phyloP scores from a whole-genome alignment of 129 eudicot genomes.

The Lonicera japonica region DNA sequence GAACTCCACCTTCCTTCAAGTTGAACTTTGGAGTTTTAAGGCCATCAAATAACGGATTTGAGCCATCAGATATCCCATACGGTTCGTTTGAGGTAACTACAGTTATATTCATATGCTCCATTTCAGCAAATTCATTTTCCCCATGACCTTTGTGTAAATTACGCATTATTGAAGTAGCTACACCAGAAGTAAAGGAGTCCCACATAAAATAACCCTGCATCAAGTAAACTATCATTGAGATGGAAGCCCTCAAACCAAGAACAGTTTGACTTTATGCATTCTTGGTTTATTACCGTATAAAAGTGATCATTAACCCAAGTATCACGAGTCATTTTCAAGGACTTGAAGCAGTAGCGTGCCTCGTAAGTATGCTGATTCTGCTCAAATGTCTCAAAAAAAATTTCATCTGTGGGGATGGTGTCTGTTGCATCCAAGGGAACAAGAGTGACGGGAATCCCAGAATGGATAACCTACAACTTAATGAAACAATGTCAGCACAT shows the following conservation, averaged over 20 bases:
- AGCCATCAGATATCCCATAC: conserved; percentile 68
- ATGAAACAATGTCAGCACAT: not conserved
- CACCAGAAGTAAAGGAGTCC: conserved; percentile 74
- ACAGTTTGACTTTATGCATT: not conserved
- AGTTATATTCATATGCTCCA: conserved; percentile 78
- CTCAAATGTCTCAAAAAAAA: conserved; percentile 54
- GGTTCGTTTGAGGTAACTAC: conserved; percentile 80
- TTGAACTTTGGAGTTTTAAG: conserved; percentile 41
- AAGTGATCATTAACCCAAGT: conserved; percentile 39
- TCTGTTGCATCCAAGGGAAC: conserved; percentile 89
- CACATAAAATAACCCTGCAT: conserved; percentile 83
- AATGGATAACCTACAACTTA: conserved; percentile 61
- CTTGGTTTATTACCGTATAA: conserved; percentile 24
- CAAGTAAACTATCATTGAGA: not conserved
- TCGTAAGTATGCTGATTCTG: conserved; percentile 63
- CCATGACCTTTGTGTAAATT: conserved; percentile 31
- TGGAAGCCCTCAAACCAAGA: not conserved
- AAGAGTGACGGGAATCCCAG: conserved; percentile 77
- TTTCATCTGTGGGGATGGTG: conserved; percentile 57
- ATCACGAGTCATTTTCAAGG: conserved; percentile 40
- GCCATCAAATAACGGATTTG: conserved; percentile 65
- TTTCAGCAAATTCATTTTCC: conserved; percentile 73
- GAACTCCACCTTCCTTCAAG: conserved; percentile 51
- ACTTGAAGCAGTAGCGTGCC: conserved; percentile 69
- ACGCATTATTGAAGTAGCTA: conserved; percentile 72